Percentiles rank a stretch among this genome's conserved stretches.
Evolutionary conservation across 2,329 filamentous ascomycete species (phyloP).

Genomic region (Plectosphaerella plurivora): DNA sequence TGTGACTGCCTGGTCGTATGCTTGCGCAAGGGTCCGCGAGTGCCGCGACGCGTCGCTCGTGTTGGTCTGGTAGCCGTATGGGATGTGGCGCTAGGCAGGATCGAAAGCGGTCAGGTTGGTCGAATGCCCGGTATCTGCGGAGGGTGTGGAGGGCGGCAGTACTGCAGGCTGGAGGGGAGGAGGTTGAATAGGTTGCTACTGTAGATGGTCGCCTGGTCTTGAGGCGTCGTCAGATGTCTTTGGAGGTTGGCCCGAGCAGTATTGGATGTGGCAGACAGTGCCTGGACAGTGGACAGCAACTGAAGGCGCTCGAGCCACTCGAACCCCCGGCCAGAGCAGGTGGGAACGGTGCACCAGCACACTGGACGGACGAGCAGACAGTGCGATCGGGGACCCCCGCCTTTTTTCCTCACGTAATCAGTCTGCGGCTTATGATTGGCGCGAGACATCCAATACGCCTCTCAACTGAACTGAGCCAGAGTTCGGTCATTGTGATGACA

Average conservation of each 20-base stretch:
- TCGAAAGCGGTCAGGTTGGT: background rate
- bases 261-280: background rate
- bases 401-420: background rate
- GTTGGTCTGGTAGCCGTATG: conserved; percentile 1
- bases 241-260: background rate
- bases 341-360: background rate
- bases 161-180: background rate
- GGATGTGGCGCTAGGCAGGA: background rate
- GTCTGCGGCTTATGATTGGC: conserved; percentile 10
- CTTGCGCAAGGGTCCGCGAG: conserved; percentile 8
- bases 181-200: background rate
- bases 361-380: background rate
- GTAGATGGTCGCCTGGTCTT: background rate
- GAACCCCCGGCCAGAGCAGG: background rate
- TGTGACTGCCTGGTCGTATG: background rate
- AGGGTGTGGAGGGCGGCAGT: conserved; percentile 1
- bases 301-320: background rate
- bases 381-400: background rate
- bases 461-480: background rate
- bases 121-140: background rate
- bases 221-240: background rate
- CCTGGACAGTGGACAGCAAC: background rate
- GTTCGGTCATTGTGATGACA: background rate
- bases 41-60: conserved; percentile 9
- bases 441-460: background rate